Evolutionary conservation across 139 green algal genomes (phyloP).

Genomic region (Astrephomene gubernaculifera): DNA sequence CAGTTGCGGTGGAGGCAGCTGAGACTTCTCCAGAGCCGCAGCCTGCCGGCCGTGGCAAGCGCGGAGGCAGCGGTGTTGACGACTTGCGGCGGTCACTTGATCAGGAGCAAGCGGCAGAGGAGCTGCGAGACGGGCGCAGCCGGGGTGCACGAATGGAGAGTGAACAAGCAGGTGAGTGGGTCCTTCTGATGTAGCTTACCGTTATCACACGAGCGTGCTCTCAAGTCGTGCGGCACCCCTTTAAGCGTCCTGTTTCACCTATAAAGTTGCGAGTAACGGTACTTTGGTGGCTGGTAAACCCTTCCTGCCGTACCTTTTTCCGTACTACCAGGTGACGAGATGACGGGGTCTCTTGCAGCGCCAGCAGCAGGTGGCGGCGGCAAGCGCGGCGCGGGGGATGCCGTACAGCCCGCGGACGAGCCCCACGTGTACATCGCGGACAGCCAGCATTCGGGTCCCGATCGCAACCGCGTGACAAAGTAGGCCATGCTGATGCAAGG

Average conservation of each 20-base stretch:
- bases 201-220: neutral
- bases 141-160: slow-evolving; percentile 1
- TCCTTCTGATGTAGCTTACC: neutral
- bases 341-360: neutral
- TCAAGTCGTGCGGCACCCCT: neutral
- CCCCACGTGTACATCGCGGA: slow-evolving; percentile 42
- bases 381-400: neutral
- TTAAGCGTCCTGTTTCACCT: neutral
- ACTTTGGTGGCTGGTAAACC: neutral
- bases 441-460: slow-evolving; percentile 32
- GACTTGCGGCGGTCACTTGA: neutral
- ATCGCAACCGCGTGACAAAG: neutral
- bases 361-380: neutral
- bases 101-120: neutral
- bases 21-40: neutral
- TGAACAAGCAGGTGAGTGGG: neutral
- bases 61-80: neutral
- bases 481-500: neutral
- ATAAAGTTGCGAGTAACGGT: neutral
- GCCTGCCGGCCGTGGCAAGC: neutral
- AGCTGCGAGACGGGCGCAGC: neutral
- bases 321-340: neutral
- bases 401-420: neutral
- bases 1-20: neutral
- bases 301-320: neutral